phyloP scores from a whole-genome alignment of 225 moss, liverwort and hornwort species.

The Takakia lepidozioides region DNA sequence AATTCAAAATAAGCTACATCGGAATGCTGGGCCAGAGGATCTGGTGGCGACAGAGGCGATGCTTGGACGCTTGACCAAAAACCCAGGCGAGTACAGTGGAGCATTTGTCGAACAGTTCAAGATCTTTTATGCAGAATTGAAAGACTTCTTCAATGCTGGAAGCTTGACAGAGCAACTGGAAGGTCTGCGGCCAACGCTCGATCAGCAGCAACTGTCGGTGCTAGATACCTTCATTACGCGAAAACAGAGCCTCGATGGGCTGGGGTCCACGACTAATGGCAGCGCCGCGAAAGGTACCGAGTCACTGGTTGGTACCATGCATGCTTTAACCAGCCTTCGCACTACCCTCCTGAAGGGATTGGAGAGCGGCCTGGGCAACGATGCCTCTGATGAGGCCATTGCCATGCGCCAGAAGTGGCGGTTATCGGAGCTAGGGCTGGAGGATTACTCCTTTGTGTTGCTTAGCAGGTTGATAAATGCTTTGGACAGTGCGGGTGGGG shows the following conservation, averaged over 20 bases:
- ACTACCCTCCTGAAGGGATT: slow-evolving; percentile 15
- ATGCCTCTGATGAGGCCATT: slow-evolving; percentile 47
- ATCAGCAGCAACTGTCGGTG: slow-evolving; percentile 36
- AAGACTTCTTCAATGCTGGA: slow-evolving; percentile 78
- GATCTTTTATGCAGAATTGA: slow-evolving; percentile 64
- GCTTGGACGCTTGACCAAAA: slow-evolving; percentile 46
- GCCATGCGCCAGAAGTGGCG: slow-evolving; percentile 89
- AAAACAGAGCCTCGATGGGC: slow-evolving; percentile 49
- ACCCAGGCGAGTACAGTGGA: slow-evolving; percentile 37
- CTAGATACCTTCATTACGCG: slow-evolving; percentile 51
- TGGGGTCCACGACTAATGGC: slow-evolving; percentile 20
- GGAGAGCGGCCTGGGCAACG: slow-evolving; percentile 43
- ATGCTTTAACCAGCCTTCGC: slow-evolving; percentile 58
- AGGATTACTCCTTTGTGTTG: slow-evolving; percentile 63
- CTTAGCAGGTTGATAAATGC: slow-evolving; percentile 62
- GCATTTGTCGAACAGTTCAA: slow-evolving; percentile 66
- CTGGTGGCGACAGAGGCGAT: slow-evolving; percentile 62
- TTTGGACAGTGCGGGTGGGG: slow-evolving; percentile 55
- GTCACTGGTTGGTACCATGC: slow-evolving; percentile 48
- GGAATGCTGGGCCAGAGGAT: slow-evolving; percentile 77
- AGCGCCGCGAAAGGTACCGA: slow-evolving; percentile 44
- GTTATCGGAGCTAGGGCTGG: slow-evolving; percentile 66
- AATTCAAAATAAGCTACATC: slow-evolving; percentile 70
- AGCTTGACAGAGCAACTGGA: slow-evolving; percentile 84
- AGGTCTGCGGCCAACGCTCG: slow-evolving; percentile 41